Conservation (phyloP, 2,329 filamentous ascomycete species). For the Cladosporium sp. region DNA sequence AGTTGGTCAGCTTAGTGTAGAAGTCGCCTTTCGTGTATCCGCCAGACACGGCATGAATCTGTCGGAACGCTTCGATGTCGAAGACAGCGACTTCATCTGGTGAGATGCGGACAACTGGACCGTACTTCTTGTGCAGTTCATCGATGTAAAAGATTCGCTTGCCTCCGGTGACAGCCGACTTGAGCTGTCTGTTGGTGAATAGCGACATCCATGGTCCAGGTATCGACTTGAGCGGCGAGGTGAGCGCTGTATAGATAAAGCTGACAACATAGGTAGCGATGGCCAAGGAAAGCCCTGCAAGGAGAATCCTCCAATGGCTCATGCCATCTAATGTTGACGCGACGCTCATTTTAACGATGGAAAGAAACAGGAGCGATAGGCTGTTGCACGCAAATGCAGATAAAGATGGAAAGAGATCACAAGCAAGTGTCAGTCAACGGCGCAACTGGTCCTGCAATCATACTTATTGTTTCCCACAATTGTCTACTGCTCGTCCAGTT, state of each 20-base stretch:
- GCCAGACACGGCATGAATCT: conserved; percentile 13
- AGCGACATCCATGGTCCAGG: conserved; percentile 34
- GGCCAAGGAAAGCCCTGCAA: neutral
- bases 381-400: neutral
- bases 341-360: neutral
- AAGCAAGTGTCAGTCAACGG: neutral
- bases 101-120: conserved; percentile 49
- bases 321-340: neutral
- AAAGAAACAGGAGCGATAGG: neutral
- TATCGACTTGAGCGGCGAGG: conserved; percentile 34
- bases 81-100: conserved; percentile 51
- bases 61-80: conserved; percentile 39
- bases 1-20: conserved; percentile 26
- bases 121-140: conserved; percentile 47
- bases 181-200: conserved; percentile 31
- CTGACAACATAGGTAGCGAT: conserved; percentile 5
- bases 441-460: neutral
- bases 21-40: conserved; percentile 38
- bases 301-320: neutral
- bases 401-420: neutral
- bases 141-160: conserved; percentile 30
- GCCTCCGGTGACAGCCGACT: conserved; percentile 34
- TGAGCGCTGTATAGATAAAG: conserved; percentile 14
- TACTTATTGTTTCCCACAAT: neutral
- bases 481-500: neutral